Evolutionary conservation across 2,329 filamentous ascomycete genomes (phyloP).

Genomic region (Aschersonia sp.): DNA sequence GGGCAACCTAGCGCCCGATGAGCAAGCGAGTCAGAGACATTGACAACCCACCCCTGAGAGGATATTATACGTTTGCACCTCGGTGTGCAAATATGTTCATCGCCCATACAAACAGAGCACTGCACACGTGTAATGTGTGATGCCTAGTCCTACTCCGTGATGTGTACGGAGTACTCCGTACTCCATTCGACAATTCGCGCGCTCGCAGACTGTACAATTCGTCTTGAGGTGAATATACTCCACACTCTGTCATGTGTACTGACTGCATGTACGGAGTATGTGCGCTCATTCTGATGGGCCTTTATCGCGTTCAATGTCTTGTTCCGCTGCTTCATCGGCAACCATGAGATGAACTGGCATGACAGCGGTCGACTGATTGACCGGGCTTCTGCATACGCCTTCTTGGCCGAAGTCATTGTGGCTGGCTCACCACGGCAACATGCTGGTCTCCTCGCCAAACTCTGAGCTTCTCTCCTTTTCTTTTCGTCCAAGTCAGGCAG

Average conservation of each 20-base stretch:
- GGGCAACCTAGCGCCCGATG: neutral
- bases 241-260: too few relatives aligned
- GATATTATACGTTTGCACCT: neutral
- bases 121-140: neutral
- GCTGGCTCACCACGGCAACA: neutral
- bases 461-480: too few relatives aligned
- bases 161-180: too few relatives aligned
- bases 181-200: too few relatives aligned
- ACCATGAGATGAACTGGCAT: constrained; percentile 1
- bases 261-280: too few relatives aligned
- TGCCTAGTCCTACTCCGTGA: too few relatives aligned
- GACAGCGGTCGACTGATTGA: neutral
- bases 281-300: too few relatives aligned
- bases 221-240: too few relatives aligned
- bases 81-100: too few relatives aligned
- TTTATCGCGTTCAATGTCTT: too few relatives aligned
- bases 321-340: neutral
- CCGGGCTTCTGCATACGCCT: neutral
- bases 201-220: too few relatives aligned
- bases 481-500: too few relatives aligned
- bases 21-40: neutral
- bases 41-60: neutral
- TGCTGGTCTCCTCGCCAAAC: neutral
- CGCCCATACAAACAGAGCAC: neutral
- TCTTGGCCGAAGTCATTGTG: neutral